phyloP scores from a whole-genome alignment of 371 early-diverging fungal genomes.

The Actinomucor elegans region DNA sequence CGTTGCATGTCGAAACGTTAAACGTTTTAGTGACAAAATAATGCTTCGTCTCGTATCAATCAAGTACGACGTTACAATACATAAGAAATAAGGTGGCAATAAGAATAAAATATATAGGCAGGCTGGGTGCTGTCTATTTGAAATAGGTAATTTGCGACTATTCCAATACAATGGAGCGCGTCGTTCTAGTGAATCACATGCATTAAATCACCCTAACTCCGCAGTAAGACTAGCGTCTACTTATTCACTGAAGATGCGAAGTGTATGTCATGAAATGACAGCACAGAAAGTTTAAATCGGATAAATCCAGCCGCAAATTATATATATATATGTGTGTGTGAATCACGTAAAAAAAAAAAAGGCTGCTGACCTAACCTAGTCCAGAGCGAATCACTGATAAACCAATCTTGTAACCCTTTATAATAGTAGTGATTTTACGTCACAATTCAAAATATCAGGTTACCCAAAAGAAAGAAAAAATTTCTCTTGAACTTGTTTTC shows the following conservation, averaged over 20 bases:
- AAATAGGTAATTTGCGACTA: no score
- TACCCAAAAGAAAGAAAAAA: not conserved
- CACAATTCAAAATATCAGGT: slow-evolving; percentile 1
- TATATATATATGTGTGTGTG: not conserved
- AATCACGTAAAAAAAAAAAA: not conserved
- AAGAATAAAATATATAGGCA: no score
- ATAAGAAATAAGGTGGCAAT: no score
- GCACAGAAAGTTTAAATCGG: not conserved
- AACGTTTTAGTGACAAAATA: no score
- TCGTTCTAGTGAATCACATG: slow-evolving; percentile 5
- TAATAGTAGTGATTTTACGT: not conserved
- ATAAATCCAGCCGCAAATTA: not conserved
- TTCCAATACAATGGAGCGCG: no score
- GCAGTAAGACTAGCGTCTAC: no score
- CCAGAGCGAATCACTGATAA: not conserved
- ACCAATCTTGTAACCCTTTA: not conserved
- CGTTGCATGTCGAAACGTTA: no score
- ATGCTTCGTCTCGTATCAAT: no score
- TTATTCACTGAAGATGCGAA: not conserved
- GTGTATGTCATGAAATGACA: not conserved
- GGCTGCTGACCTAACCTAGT: not conserved
- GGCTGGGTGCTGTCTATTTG: no score
- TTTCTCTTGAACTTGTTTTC: slow-evolving; percentile 5
- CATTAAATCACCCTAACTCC: slow-evolving; percentile 5
- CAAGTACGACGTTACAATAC: no score